phyloP scores from a whole-genome alignment of 345 rosid genomes.

The Corchorus olitorius region DNA sequence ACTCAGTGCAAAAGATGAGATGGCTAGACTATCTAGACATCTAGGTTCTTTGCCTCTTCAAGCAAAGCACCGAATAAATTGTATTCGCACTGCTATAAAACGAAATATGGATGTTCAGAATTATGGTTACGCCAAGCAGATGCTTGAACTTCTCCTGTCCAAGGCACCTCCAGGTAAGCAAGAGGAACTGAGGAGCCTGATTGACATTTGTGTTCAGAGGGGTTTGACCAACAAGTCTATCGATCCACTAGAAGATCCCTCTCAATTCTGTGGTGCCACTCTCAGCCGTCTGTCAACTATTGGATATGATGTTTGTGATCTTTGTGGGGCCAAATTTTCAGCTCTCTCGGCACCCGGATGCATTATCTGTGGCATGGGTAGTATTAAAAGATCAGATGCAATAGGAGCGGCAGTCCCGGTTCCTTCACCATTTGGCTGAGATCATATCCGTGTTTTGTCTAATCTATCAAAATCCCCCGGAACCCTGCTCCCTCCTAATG shows the following conservation, averaged over 20 bases:
- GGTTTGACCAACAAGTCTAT: conserved; percentile 90
- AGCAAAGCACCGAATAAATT: conserved; percentile 93
- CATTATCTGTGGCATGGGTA: conserved; percentile 98
- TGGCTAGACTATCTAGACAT: conserved; percentile 94
- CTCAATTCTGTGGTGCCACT: conserved; percentile 94
- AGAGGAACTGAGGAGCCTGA: conserved; percentile 83
- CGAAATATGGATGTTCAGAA: conserved; percentile 98
- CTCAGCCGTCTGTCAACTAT: conserved; percentile 95
- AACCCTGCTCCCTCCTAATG: too few species aligned
- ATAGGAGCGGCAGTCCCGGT: conserved; percentile 65
- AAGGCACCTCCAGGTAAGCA: conserved; percentile 93
- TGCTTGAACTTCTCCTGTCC: conserved; percentile 92
- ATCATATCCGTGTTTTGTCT: neutral
- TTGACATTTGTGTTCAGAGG: conserved; percentile 89
- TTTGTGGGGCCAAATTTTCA: conserved; percentile 92
- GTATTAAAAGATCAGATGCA: conserved; percentile 90
- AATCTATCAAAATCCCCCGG: neutral
- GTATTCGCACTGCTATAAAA: conserved; percentile 93
- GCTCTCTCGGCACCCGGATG: conserved; percentile 92
- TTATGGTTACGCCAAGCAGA: conserved; percentile 85
- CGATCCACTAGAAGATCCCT: conserved; percentile 92
- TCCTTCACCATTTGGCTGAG: conserved; percentile 86
- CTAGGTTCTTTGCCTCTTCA: conserved; percentile 85
- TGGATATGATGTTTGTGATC: conserved; percentile 94
- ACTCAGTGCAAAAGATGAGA: conserved; percentile 94